Conservation (phyloP, 1,284 basidiomycete genomes). For the Cutaneotrichosporon dermatis region DNA sequence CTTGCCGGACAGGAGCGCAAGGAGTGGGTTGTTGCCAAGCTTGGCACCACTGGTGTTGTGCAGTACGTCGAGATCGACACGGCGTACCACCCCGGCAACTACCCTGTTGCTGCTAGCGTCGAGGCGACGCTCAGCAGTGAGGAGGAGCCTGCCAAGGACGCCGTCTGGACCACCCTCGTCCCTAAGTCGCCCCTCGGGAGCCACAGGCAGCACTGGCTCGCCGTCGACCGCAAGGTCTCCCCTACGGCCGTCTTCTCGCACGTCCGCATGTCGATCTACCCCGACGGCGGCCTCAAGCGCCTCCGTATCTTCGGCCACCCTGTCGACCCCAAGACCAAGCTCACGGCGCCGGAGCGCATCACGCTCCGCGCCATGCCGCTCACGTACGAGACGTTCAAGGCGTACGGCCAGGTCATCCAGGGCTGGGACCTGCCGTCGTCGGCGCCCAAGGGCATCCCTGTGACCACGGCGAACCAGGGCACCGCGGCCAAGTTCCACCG, state of each 20-base stretch:
- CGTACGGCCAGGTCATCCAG: slow-evolving; percentile 83
- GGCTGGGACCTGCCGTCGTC: slow-evolving; percentile 52
- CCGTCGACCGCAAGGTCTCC: slow-evolving; percentile 60
- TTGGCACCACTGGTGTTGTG: slow-evolving; percentile 70
- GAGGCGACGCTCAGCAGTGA: slow-evolving; percentile 34
- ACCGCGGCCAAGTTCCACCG: slow-evolving; percentile 88
- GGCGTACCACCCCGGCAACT: slow-evolving; percentile 93
- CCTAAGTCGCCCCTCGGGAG: slow-evolving; percentile 77
- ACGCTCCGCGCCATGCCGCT: slow-evolving; percentile 60
- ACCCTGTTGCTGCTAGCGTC: slow-evolving; percentile 61
- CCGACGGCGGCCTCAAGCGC: slow-evolving; percentile 93
- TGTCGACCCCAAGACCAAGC: slow-evolving; percentile 13
- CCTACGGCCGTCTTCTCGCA: slow-evolving; percentile 65
- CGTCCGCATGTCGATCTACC: slow-evolving; percentile 81
- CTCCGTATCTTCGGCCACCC: slow-evolving; percentile 73
- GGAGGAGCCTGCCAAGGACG: slow-evolving; percentile 45
- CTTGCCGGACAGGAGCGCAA: slow-evolving; percentile 61
- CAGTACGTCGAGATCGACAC: slow-evolving; percentile 86
- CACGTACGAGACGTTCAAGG: slow-evolving; percentile 74
- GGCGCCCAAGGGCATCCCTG: slow-evolving; percentile 58
- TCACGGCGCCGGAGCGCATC: slow-evolving; percentile 11
- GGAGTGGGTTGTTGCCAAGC: slow-evolving; percentile 85
- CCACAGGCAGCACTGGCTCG: slow-evolving; percentile 83
- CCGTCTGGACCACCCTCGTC: slow-evolving; percentile 69
- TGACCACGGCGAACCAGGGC: slow-evolving; percentile 68